Evolutionary conservation across 1,284 basidiomycete species (phyloP).

Genomic region (Boletus austroedulis): DNA sequence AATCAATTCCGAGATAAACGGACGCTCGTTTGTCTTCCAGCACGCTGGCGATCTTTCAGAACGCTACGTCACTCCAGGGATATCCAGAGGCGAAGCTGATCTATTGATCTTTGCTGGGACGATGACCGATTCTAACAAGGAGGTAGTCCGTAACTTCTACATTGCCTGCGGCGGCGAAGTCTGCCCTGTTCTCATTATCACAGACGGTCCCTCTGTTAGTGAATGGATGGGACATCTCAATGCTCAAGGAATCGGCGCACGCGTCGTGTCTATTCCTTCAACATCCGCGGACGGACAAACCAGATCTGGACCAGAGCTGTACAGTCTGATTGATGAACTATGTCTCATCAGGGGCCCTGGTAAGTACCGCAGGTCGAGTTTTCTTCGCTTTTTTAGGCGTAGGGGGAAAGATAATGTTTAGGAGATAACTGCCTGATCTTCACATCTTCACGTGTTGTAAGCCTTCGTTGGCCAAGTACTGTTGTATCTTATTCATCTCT

Average conservation of each 20-base stretch:
- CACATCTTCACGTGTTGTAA: no score
- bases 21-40: conserved; percentile 27
- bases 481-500: no score
- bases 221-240: conserved; percentile 14
- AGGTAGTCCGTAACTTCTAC: conserved; percentile 19
- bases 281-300: neutral
- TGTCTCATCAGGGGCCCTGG: conserved; percentile 27
- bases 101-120: conserved; percentile 24
- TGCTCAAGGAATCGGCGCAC: conserved; percentile 19
- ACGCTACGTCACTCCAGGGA: conserved; percentile 17
- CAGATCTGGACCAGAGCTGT: conserved; percentile 5
- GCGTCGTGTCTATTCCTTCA: conserved; percentile 12
- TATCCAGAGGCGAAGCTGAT: conserved; percentile 26
- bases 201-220: conserved; percentile 8
- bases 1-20: conserved; percentile 26
- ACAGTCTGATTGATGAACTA: conserved; percentile 20
- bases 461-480: no score
- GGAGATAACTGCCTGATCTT: no score
- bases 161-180: conserved; percentile 22
- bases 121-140: conserved; percentile 13
- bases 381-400: conserved; percentile 23
- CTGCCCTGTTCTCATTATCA: conserved; percentile 27
- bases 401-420: no score
- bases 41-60: conserved; percentile 15
- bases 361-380: conserved; percentile 14